Percentiles rank a stretch among this genome's conserved stretches.
phyloP scores from a whole-genome alignment of 2,329 filamentous ascomycete species.

The Metarhizium sp. region DNA sequence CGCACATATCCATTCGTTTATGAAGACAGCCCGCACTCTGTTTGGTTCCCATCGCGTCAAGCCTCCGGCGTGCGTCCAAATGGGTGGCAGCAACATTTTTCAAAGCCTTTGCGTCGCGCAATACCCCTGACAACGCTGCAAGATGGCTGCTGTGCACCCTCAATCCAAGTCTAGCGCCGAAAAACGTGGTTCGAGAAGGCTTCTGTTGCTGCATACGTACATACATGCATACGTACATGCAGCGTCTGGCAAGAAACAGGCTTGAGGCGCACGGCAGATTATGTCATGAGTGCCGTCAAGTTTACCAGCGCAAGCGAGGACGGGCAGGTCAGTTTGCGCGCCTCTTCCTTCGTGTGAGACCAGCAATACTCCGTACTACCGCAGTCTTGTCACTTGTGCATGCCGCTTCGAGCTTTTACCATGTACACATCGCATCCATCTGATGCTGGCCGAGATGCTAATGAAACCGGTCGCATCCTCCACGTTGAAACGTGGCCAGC shows the following conservation, averaged over 20 bases:
- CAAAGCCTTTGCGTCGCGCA: too few species aligned
- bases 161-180: not conserved
- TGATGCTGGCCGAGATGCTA: too few species aligned
- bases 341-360: not conserved
- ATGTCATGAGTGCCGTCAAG: not conserved
- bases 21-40: too few species aligned
- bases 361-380: not conserved
- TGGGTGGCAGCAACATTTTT: too few species aligned
- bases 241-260: not conserved
- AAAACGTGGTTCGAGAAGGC: not conserved
- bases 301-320: not conserved
- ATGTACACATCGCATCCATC: too few species aligned
- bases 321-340: not conserved
- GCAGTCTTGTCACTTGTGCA: not conserved
- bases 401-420: not conserved
- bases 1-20: too few species aligned
- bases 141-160: not conserved
- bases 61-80: too few species aligned
- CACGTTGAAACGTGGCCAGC: constrained; percentile 9
- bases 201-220: not conserved
- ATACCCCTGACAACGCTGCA: not conserved
- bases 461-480: not conserved
- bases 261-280: constrained; percentile 4
- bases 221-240: too few species aligned
- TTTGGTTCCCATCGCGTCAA: too few species aligned